Evolutionary conservation across 2,329 filamentous ascomycete species (phyloP).

Genomic region (Chrysoporthe austroafricana): DNA sequence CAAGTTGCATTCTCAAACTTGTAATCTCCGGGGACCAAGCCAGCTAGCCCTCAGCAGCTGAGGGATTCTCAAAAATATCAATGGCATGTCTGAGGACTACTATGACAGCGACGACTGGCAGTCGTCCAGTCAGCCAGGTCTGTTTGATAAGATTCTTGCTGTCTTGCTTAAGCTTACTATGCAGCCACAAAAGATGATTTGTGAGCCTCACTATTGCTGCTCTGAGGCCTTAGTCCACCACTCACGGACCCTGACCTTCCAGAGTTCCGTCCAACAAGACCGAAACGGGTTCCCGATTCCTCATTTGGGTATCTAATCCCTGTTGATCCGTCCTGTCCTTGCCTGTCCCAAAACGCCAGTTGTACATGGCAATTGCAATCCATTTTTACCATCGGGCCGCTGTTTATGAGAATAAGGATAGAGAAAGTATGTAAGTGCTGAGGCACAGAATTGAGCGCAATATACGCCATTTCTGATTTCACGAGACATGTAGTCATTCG

Average conservation of each 20-base stretch:
- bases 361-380: not conserved
- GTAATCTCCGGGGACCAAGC: not conserved
- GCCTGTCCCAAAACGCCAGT: not conserved
- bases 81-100: not conserved
- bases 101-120: not conserved
- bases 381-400: not conserved
- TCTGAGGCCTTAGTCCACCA: not conserved
- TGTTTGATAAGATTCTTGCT: not conserved
- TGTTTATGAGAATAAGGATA: not conserved
- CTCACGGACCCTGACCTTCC: not conserved
- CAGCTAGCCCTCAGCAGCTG: not conserved
- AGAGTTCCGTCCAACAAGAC: not conserved
- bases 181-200: not conserved
- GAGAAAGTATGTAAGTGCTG: too few relatives aligned
- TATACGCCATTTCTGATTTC: not conserved
- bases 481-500: not conserved
- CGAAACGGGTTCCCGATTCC: not conserved
- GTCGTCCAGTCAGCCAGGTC: not conserved
- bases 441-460: not conserved
- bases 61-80: not conserved
- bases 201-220: not conserved
- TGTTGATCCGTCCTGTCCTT: not conserved
- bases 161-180: not conserved
- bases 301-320: slow-evolving; percentile 4
- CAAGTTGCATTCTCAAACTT: not conserved